Percentiles rank a stretch among this genome's conserved stretches.
Evolutionary conservation across 2,329 filamentous ascomycete species (phyloP).

Genomic region (Aspergillus awamori): DNA sequence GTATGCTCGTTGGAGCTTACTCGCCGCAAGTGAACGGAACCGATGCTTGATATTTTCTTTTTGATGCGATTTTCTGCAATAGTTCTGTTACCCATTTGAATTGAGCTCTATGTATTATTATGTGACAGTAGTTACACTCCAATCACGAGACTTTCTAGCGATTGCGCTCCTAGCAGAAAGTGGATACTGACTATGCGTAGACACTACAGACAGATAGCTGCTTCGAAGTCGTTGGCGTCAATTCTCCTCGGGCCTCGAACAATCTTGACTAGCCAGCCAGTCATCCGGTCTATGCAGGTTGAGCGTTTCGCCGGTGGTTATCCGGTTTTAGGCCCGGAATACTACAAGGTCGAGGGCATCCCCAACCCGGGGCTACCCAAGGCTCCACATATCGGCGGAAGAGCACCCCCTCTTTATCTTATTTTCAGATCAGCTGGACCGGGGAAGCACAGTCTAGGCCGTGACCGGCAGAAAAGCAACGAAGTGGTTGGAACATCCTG

Average conservation of each 20-base stretch:
- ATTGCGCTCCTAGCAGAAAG: neutral
- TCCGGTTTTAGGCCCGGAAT: neutral
- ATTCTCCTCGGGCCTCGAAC: neutral
- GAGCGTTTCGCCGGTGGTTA: neutral
- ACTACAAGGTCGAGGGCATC: neutral
- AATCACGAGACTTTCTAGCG: neutral
- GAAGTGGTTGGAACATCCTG: slow-evolving; percentile 21
- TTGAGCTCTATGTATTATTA: slow-evolving; percentile 2
- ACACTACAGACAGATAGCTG: neutral
- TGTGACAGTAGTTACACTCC: slow-evolving; percentile 1
- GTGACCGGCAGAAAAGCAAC: slow-evolving; percentile 15
- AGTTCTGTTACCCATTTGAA: neutral
- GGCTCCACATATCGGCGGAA: slow-evolving; percentile 3
- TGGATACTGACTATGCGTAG: neutral
- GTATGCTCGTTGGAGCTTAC: slow-evolving; percentile 26
- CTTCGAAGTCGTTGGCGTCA: neutral
- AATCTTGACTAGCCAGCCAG: neutral
- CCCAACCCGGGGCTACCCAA: slow-evolving; percentile 4
- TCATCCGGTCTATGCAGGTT: neutral
- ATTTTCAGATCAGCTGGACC: slow-evolving; percentile 14
- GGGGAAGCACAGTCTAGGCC: slow-evolving; percentile 17
- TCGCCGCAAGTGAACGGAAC: slow-evolving; percentile 8
- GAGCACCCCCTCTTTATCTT: neutral
- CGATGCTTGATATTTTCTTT: neutral
- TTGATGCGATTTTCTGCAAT: neutral